Conservation (phyloP, 257 asterid genomes). For the Fraxinus pennsylvanica region DNA sequence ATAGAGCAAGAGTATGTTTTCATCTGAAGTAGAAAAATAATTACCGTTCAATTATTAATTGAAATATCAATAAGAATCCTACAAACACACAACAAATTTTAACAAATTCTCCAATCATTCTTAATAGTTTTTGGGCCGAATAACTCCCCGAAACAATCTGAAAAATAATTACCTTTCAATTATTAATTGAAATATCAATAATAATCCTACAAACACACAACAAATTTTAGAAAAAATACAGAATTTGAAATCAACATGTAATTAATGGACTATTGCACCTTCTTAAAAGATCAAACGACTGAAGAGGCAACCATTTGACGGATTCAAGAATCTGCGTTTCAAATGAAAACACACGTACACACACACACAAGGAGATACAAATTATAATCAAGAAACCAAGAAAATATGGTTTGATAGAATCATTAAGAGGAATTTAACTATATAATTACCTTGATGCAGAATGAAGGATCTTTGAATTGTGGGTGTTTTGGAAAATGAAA, state of each 20-base stretch:
- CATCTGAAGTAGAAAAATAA: no score
- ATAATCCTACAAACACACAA: no score
- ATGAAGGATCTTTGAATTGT: constrained; percentile 22
- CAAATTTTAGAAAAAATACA: background rate
- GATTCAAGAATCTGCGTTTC: background rate
- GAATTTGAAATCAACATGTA: background rate
- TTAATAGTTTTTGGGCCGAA: constrained; percentile 11
- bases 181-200: no score
- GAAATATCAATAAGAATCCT: no score
- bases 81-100: background rate
- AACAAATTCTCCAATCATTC: constrained; percentile 76
- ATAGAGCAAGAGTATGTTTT: no score
- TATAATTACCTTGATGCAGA: constrained; percentile 26
- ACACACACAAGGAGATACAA: no score
- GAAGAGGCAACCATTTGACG: constrained; percentile 23
- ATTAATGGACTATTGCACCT: background rate
- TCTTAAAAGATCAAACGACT: background rate
- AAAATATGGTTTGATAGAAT: no score
- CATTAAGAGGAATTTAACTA: no score
- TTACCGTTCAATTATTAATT: no score
- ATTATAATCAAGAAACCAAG: background rate
- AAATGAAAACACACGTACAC: background rate
- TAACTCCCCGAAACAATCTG: background rate
- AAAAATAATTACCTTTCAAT: background rate
- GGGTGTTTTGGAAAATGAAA: constrained; percentile 20